Base-by-base conservation (phyloP, 2,329 filamentous ascomycete genomes). In the Elsinoe fawcettii region DNA sequence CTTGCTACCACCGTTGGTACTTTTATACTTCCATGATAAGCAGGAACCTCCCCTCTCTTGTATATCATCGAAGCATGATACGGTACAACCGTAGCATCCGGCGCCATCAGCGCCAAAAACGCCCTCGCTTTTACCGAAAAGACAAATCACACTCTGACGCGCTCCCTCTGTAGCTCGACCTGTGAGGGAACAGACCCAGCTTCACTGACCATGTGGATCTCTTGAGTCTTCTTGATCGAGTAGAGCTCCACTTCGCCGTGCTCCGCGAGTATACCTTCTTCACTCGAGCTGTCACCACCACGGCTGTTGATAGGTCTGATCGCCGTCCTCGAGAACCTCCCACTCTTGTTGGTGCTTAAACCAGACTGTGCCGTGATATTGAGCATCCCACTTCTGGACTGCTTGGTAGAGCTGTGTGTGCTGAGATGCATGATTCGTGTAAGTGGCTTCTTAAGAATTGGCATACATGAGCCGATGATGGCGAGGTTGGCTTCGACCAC, bases 401-500 rank as follows among this genome's bases (percentile, higher is more conserved):
- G 30, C 22, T 36, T 32, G 39, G 30, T 25, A 11, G 30, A 36
- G n/a, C 49, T 46, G 18, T 20, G 46, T 9, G 30, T 46, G 3
- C 27, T 36, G 54, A 49, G 30, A 20, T 36, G 66, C 56, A 67
- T 66, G 58, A 63, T 62, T 14, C 65, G 60, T 3, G 63, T 58
- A 14, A 68, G 51, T 56, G 61, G 64, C 9, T 63, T 61, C 57
- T 65, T 66, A 14, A 67, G 60, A 2, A 64, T 66, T 2, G 65
- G 65, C 14, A 66, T 61, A 53, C 64, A 65, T 5, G 64, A 63
- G 55, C 63, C 66, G 22, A 64, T 55, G 54, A 66, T 67, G 32
- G 64, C 66, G 27, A 64, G 62, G 58, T 67, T 66, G 57, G 63
- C 64, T 59, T 67, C 65, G 30, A 62, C 54, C 36, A 58, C 60